Evolutionary conservation across 139 green algal species (phyloP), one percentile per base, ranked within the genome.

Genomic region (Micromonas pusilla): DNA sequence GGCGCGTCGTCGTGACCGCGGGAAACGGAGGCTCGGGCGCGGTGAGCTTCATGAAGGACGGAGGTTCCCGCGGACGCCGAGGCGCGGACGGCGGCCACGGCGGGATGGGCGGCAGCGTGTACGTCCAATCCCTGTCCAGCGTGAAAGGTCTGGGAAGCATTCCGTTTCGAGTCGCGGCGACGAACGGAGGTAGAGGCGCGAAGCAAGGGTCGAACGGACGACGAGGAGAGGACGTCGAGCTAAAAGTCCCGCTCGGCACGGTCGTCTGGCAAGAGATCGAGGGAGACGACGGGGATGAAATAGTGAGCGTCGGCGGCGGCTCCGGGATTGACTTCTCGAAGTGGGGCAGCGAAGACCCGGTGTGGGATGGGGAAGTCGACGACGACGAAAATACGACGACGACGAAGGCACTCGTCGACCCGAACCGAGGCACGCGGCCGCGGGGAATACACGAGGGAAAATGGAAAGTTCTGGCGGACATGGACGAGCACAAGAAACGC

Each of bases 231-330:
- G 92, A 98, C 76, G 28, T 93, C 2, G 66, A 89, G n/a, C 85
- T 98, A 37, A 72, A 79, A 5, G 94, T 99, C 20, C 94, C 95
- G 1, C 88, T 82, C 31, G 94, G 91, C 23, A 97, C 92, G 54
- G 92, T 98, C 52, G 88, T 98, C 1, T 97, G 91, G 87, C 85
- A 88, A 0, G 85, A 94, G 45, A 90, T 83, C 2, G 90, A 96
- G 70, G 62, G 73, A 9, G 28, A 74, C 1, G 80, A 94, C 54
- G 95, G 94, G 76, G 70, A 78, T 34, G 52, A 70, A n/a, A n/a
- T n/a, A n/a, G n/a, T n/a, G n/a, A n/a, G n/a, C 4, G 72, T 25
- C 28, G n/a, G 26, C 37, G 23, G 21, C 37, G 34, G 30, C 32
- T 23, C 37, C 39, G 36, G n/a, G 23, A 32, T 36, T 19, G 70